These are phyloP conservation scores for Theobroma cacao DNA, from an alignment of 345 rosid genomes.

Conservation along the genomic window DNA sequence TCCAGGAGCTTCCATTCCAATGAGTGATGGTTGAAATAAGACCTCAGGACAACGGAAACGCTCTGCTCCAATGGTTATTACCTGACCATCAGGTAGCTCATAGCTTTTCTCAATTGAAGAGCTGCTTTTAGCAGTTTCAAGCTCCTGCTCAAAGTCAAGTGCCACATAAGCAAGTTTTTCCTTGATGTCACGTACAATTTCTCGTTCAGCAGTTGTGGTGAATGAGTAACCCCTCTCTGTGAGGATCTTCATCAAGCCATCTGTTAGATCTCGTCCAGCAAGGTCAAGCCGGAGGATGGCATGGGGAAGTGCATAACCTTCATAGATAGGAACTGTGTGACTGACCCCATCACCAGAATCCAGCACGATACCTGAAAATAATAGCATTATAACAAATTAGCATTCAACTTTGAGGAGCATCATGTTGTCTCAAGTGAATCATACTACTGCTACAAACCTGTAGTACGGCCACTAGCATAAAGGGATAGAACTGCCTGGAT, in stretches of 20 bases:
- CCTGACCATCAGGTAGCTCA: constrained; percentile 39
- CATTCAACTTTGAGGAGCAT: background rate
- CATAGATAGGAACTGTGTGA: constrained; percentile 64
- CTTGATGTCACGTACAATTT: constrained; percentile 37
- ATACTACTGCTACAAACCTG: constrained; percentile 33
- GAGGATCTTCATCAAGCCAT: constrained; percentile 61
- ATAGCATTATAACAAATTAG: background rate
- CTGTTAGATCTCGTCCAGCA: constrained; percentile 62
- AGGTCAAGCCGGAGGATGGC: constrained; percentile 67
- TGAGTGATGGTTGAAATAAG: constrained; percentile 34
- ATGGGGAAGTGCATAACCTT: constrained; percentile 66
- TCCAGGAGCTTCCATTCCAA: constrained; percentile 42
- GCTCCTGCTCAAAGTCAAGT: constrained; percentile 35
- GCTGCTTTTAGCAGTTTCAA: constrained; percentile 37
- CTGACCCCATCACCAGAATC: constrained; percentile 65
- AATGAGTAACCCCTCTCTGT: constrained; percentile 39
- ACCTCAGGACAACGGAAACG: constrained; percentile 40
- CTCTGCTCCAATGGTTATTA: constrained; percentile 36
- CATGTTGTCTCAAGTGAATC: background rate
- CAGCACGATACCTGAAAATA: constrained; percentile 48
- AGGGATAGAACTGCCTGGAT: constrained; percentile 63
- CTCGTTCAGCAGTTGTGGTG: constrained; percentile 45
- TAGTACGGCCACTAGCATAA: constrained; percentile 65
- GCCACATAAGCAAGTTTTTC: constrained; percentile 38
- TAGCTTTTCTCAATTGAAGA: constrained; percentile 35